Evolutionary conservation across 2,329 filamentous ascomycete species (phyloP).

Genomic region (Ophiostoma perfectum): DNA sequence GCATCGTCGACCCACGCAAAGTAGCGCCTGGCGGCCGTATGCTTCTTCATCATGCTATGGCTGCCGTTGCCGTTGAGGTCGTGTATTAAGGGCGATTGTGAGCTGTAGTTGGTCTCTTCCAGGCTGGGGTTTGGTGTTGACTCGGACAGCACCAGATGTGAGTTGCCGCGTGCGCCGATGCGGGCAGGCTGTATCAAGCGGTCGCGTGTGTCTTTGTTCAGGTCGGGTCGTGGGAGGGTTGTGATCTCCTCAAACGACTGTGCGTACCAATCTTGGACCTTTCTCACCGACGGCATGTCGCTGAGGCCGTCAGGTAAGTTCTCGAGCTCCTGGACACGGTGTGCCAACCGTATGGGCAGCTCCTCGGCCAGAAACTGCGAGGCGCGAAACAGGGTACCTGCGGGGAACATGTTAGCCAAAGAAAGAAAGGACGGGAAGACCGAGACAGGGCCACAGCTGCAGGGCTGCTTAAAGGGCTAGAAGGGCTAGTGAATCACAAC

Average conservation of each 20-base stretch:
- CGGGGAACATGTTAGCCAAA: neutral
- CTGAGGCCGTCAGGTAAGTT: constrained; percentile 91
- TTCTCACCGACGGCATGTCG: constrained; percentile 94
- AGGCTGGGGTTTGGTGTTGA: constrained; percentile 88
- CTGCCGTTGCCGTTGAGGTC: constrained; percentile 36
- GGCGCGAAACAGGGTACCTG: constrained; percentile 91
- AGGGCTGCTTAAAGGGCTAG: too few species aligned
- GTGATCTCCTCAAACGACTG: constrained; percentile 99
- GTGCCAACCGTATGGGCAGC: constrained; percentile 90
- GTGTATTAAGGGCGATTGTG: constrained; percentile 37
- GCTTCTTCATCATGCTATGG: constrained; percentile 38
- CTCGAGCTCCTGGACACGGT: constrained; percentile 90
- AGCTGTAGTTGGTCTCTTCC: constrained; percentile 71
- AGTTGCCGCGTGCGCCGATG: constrained; percentile 43
- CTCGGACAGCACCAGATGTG: constrained; percentile 64
- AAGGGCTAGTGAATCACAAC: constrained; percentile 29
- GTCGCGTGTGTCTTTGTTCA: constrained; percentile 70
- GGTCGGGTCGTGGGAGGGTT: constrained; percentile 68
- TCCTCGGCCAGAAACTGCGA: constrained; percentile 98
- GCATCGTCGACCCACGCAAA: constrained; percentile 88
- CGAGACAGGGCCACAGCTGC: neutral
- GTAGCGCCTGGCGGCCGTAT: constrained; percentile 63
- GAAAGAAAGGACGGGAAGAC: too few species aligned
- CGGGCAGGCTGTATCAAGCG: constrained; percentile 67
- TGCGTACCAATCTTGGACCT: constrained; percentile 96